Conservation (phyloP, 1,284 basidiomycete species). For the Trichosporon sp. region DNA sequence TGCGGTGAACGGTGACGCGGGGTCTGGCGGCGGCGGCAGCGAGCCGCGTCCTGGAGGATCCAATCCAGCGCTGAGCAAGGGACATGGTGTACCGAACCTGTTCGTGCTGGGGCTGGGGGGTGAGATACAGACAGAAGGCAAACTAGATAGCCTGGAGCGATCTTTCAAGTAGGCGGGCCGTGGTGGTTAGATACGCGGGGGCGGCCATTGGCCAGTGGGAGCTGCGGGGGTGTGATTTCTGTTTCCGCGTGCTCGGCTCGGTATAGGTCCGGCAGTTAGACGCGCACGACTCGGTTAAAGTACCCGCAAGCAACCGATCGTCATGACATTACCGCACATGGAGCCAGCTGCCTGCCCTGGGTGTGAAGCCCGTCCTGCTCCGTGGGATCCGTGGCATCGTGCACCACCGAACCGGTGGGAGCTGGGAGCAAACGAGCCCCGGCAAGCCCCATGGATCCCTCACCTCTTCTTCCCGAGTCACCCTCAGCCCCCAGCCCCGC, state of each 20-base stretch:
- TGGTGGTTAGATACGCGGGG: conserved; percentile 13
- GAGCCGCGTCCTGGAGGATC: conserved; percentile 30
- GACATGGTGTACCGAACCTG: conserved; percentile 26
- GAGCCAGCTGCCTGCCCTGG: neutral
- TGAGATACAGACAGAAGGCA: conserved; percentile 2
- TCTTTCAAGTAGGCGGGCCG: conserved; percentile 9
- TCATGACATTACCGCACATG: neutral
- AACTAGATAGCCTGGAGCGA: neutral
- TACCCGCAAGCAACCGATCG: neutral
- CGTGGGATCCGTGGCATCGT: conserved; percentile 6
- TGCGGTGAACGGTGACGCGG: conserved; percentile 16
- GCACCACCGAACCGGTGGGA: neutral
- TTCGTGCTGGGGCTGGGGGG: neutral
- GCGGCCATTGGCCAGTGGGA: neutral
- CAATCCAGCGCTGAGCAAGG: conserved; percentile 32
- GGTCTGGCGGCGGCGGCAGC: conserved; percentile 28
- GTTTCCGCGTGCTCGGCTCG: conserved; percentile 12
- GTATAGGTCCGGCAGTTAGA: conserved; percentile 12
- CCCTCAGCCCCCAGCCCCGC: neutral
- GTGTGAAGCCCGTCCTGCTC: neutral
- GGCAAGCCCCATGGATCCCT: neutral
- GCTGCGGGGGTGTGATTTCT: conserved; percentile 10
- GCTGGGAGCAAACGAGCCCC: too few species aligned
- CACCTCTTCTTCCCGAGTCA: neutral
- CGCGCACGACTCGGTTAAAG: conserved; percentile 4